phyloP scores from a whole-genome alignment of 768 basidiomycete species.

The Trametes elegans region DNA sequence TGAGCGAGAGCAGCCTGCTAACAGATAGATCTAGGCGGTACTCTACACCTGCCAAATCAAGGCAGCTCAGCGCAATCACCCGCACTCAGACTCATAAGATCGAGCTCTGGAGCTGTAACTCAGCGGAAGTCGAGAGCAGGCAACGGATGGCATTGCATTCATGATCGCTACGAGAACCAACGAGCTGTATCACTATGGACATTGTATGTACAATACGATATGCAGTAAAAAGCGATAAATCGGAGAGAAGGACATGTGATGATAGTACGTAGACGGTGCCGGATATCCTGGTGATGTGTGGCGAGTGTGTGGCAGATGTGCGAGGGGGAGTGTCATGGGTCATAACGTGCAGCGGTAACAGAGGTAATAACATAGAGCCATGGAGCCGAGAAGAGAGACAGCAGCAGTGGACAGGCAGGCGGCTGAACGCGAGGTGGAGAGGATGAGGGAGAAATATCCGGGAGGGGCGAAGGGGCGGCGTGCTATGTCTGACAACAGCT shows the following conservation, averaged over 20 bases:
- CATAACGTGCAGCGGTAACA: conserved; percentile 13
- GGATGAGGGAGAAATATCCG: not conserved
- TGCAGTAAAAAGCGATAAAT: conserved; percentile 24
- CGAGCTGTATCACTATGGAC: conserved; percentile 21
- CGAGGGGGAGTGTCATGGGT: conserved; percentile 18
- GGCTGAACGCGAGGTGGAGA: conserved; percentile 2
- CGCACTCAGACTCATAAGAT: no score
- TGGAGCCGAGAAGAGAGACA: conserved; percentile 3
- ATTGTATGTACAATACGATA: conserved; percentile 26
- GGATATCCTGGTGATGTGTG: conserved; percentile 11
- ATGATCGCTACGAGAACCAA: conserved; percentile 15
- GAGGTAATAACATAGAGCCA: conserved; percentile 18
- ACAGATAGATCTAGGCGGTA: not conserved
- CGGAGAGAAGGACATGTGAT: conserved; percentile 14
- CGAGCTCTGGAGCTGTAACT: no score
- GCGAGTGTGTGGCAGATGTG: conserved; percentile 11
- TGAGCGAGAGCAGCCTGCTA: no score
- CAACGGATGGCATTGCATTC: conserved; percentile 13
- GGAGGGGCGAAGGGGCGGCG: conserved; percentile 3
- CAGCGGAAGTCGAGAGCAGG: conserved; percentile 4
- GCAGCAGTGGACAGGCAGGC: conserved; percentile 5
- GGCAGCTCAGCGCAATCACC: not conserved
- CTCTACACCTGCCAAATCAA: conserved; percentile 11
- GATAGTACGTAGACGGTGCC: conserved; percentile 10
- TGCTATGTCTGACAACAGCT: conserved; percentile 60